Evolutionary conservation across 768 basidiomycete species (phyloP), one percentile per base, ranked within the genome.

Genomic region (Auriscalpium microsporum): DNA sequence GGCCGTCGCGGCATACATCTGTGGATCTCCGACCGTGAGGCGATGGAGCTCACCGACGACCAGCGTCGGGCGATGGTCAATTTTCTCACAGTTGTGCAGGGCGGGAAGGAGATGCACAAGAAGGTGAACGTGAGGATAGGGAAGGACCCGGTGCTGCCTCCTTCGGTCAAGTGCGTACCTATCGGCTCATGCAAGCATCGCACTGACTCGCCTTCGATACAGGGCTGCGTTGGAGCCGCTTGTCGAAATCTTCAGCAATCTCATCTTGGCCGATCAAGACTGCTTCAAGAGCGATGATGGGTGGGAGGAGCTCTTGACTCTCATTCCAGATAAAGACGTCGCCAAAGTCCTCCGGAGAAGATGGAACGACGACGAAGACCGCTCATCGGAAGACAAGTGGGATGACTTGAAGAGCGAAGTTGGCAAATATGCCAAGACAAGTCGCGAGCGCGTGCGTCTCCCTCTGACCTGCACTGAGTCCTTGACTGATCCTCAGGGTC

Each of bases 1-100:
- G 96, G 96, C 56, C 87, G 96, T 37, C 87, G 96, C 71, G 96
- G 96, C 52, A 99, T 99, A 62, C 96, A 99, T 76, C 78, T 93
- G 68, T 99, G 96, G 96, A 84, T 99, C 59, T 91, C 89, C 2
- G 96, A 99, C 69, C 73, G 78, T 37, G 81, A 86, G 54, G 96
- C 95, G 2, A 79, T 97, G 76, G 84, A 79, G 53, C 76, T 98
- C 48, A 94, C 90, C 10, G 96, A 99, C 65, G 91, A 95, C 54
- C 86, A 95, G 69, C 77, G 96, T 23, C 84, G 80, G 66, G 81
- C 92, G 0, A 72, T 99, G 50, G 90, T 97, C n/a, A 81, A 78
- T 14, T 96, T 86, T 72, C 70, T 98, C 62, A 89, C 90, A 34
- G 84, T 97, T 13, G 73, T 95, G 48, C 84, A 86, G 58, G 84